Conservation (phyloP, 2,329 filamentous ascomycete species). For the Arthrobotrys iridis region DNA sequence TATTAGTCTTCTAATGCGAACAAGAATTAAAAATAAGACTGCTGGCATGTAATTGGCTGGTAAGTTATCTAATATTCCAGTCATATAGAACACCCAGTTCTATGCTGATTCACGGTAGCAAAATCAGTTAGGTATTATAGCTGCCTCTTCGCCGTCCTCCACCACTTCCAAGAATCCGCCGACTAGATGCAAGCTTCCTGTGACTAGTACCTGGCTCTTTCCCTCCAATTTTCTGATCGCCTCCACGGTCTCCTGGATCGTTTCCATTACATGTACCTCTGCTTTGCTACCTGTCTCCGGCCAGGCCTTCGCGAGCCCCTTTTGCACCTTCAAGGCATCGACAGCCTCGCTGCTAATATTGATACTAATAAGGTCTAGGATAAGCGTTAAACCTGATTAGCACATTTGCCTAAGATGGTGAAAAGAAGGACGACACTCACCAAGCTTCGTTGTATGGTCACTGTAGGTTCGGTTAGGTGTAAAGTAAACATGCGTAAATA, state of each 20-base stretch:
- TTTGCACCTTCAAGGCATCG: conserved; percentile 72
- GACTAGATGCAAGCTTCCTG: conserved; percentile 85
- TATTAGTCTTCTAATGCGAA: background rate
- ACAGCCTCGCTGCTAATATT: conserved; percentile 71
- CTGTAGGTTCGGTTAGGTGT: conserved; percentile 76
- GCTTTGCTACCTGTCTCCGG: conserved; percentile 65
- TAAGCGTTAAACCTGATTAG: conserved; percentile 66
- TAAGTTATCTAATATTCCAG: too few species aligned
- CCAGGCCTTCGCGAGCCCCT: conserved; percentile 72
- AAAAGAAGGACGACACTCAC: conserved; percentile 65
- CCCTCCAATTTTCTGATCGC: conserved; percentile 65
- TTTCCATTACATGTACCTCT: conserved; percentile 69
- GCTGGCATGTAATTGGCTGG: background rate
- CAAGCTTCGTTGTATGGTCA: conserved; percentile 64
- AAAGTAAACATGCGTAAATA: conserved; percentile 80
- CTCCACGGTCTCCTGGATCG: conserved; percentile 75
- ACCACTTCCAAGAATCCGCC: conserved; percentile 80
- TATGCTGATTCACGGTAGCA: too few species aligned
- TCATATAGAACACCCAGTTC: too few species aligned
- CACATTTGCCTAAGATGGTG: conserved; percentile 63
- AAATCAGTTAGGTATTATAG: conserved; percentile 3
- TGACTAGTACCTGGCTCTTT: conserved; percentile 74
- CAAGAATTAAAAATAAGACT: too few species aligned
- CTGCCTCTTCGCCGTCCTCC: conserved; percentile 62
- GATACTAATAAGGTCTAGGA: conserved; percentile 70